These are phyloP conservation scores for Entoloma clypeatum DNA, from an alignment of 1,284 basidiomycete genomes.

Conservation along the genomic window DNA sequence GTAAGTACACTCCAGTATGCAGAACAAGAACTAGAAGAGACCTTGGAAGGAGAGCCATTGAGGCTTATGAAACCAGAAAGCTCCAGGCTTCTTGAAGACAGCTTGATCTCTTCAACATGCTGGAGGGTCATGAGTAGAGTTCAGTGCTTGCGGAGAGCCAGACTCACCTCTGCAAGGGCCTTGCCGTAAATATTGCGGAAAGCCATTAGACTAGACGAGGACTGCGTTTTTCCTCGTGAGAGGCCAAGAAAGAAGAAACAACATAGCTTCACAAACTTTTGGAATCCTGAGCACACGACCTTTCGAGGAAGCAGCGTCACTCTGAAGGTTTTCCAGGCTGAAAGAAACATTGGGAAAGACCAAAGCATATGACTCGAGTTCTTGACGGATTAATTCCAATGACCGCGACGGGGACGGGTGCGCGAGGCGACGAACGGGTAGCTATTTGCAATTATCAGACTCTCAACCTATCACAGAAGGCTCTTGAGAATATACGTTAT, in stretches of 20 bases:
- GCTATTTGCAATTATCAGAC: slow-evolving; percentile 36
- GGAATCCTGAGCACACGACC: slow-evolving; percentile 55
- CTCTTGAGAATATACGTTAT: slow-evolving; percentile 53
- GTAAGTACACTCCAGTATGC: not conserved
- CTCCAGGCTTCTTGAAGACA: slow-evolving; percentile 45
- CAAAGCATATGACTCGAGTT: slow-evolving; percentile 70
- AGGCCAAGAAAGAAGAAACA: not conserved
- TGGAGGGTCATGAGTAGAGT: slow-evolving; percentile 23
- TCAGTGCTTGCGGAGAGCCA: slow-evolving; percentile 6
- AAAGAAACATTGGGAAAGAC: slow-evolving; percentile 70
- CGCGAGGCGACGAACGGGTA: slow-evolving; percentile 72
- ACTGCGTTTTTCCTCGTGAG: too few relatives aligned
- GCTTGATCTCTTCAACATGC: slow-evolving; percentile 65
- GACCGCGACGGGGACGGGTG: slow-evolving; percentile 57
- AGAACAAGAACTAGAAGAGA: slow-evolving; percentile 22
- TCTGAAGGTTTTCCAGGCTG: slow-evolving; percentile 55
- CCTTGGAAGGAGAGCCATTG: slow-evolving; percentile 70
- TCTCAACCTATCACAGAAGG: not conserved
- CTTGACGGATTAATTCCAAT: slow-evolving; percentile 61
- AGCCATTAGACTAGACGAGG: slow-evolving; percentile 52
- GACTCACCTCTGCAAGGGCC: slow-evolving; percentile 58
- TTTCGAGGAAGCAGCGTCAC: slow-evolving; percentile 33
- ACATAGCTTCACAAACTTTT: slow-evolving; percentile 43
- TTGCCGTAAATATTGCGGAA: slow-evolving; percentile 70
- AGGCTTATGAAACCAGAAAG: slow-evolving; percentile 82